Conservation (phyloP, 345 rosid species). For the Geranium brycei region DNA sequence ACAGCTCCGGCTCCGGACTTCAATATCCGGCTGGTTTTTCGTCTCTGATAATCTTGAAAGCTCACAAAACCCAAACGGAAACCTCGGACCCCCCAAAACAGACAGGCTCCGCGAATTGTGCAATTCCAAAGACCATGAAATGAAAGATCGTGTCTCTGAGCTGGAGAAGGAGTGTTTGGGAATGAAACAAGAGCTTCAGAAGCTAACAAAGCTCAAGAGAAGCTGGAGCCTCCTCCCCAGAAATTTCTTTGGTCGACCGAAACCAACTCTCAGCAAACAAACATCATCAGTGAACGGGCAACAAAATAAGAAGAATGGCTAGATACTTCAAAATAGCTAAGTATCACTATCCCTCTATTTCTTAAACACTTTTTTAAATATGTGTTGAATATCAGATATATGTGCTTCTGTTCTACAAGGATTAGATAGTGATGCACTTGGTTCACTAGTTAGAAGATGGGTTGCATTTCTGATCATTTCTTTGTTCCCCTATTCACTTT, state of each 20-base stretch:
- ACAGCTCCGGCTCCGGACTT: conserved; percentile 60
- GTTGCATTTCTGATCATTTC: neutral
- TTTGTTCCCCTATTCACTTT: neutral
- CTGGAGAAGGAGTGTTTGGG: conserved; percentile 53
- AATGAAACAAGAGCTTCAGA: conserved; percentile 58
- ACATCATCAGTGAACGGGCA: conserved; percentile 10
- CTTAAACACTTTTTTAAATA: neutral
- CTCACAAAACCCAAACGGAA: conserved; percentile 27
- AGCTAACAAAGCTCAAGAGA: conserved; percentile 38
- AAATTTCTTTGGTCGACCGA: conserved; percentile 38
- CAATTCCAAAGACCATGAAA: conserved; percentile 10
- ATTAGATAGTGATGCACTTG: conserved; percentile 4
- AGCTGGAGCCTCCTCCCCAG: conserved; percentile 49
- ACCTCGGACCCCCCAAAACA: conserved; percentile 17
- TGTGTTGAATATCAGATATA: conserved; percentile 1
- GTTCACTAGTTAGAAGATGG: conserved; percentile 1
- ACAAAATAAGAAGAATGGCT: conserved; percentile 15
- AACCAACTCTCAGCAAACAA: conserved; percentile 37
- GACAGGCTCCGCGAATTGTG: conserved; percentile 11
- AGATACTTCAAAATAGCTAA: conserved; percentile 10
- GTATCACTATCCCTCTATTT: neutral
- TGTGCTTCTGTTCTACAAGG: neutral
- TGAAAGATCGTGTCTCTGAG: conserved; percentile 50
- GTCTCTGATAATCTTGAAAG: conserved; percentile 51
- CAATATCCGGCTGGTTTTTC: conserved; percentile 59